These are phyloP conservation scores for Termitomyces sp. DNA, from an alignment of 768 basidiomycete species.

Conservation along the genomic window DNA sequence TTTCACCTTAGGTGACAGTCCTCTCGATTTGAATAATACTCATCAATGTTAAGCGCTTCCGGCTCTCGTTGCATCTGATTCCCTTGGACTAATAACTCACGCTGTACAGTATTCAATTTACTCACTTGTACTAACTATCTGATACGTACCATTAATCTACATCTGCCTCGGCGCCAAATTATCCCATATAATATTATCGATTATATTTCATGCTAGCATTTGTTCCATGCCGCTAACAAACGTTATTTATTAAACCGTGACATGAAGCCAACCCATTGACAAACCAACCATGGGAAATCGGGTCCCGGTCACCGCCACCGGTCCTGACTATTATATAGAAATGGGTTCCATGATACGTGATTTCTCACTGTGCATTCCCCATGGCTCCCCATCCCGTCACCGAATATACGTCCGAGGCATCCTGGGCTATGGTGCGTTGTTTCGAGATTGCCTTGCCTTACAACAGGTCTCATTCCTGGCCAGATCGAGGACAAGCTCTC, in stretches of 20 bases:
- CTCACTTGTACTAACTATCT: neutral
- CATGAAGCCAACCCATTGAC: no score
- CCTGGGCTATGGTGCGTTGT: constrained; percentile 78
- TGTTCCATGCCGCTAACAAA: no score
- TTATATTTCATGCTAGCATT: neutral
- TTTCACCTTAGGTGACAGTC: constrained; percentile 52
- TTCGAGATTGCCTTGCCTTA: no score
- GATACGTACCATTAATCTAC: constrained; percentile 1
- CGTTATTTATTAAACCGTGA: no score
- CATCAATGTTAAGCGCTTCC: constrained; percentile 18
- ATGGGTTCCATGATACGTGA: constrained; percentile 4
- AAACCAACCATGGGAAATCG: constrained; percentile 1
- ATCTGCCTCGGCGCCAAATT: neutral
- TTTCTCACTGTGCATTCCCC: neutral
- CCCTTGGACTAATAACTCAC: constrained; percentile 1
- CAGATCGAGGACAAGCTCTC: constrained; percentile 94
- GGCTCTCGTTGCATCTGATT: constrained; percentile 7
- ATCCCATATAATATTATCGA: neutral
- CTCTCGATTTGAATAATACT: constrained; percentile 35
- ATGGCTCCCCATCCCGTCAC: constrained; percentile 72
- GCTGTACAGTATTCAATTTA: constrained; percentile 10
- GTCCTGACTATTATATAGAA: constrained; percentile 2
- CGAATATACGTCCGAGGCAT: constrained; percentile 76
- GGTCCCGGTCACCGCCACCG: constrained; percentile 12
- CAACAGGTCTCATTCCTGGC: neutral